Percentiles rank a stretch among this genome's conserved stretches.
Conservation (phyloP, 1,139 yeast genomes). For the Pichia sp. region DNA sequence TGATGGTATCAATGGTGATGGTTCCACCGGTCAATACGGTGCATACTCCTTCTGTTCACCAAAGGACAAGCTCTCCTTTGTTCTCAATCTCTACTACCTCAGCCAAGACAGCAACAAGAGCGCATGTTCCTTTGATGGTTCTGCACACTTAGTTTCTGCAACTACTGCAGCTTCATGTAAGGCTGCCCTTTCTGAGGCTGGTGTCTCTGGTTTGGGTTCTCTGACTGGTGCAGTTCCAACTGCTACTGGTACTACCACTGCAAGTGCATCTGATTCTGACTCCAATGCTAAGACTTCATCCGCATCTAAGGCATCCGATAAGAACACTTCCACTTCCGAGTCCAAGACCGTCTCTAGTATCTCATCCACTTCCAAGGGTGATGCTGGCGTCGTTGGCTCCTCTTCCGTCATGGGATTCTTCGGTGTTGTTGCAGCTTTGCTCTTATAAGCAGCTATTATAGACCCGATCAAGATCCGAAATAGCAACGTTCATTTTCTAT, state of each 20-base stretch:
- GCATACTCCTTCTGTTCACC: conserved; percentile 58
- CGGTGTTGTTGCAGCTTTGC: conserved; percentile 10
- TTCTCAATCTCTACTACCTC: conserved; percentile 59
- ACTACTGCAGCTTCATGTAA: conserved; percentile 31
- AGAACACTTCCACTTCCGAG: conserved; percentile 16
- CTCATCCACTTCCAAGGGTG: conserved; percentile 13
- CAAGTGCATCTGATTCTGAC: conserved; percentile 22
- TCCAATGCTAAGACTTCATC: conserved; percentile 16
- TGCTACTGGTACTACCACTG: conserved; percentile 26
- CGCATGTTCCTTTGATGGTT: conserved; percentile 66
- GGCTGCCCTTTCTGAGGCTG: conserved; percentile 37
- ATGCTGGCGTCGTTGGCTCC: conserved; percentile 16
- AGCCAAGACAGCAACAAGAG: conserved; percentile 35
- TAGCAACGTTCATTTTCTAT: too few species aligned
- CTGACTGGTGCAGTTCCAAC: conserved; percentile 36
- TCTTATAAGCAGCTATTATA: too few species aligned
- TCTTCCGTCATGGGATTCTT: conserved; percentile 10
- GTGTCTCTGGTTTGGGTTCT: conserved; percentile 34
- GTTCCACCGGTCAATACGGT: conserved; percentile 56
- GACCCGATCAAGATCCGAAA: too few species aligned
- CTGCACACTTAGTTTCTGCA: conserved; percentile 38
- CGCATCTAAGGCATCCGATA: conserved; percentile 10
- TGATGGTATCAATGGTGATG: conserved; percentile 52
- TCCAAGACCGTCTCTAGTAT: conserved; percentile 26
- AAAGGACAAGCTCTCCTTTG: conserved; percentile 55